Base-by-base conservation (phyloP, 805 yeast genomes). In the Schwanniomyces sp. region DNA sequence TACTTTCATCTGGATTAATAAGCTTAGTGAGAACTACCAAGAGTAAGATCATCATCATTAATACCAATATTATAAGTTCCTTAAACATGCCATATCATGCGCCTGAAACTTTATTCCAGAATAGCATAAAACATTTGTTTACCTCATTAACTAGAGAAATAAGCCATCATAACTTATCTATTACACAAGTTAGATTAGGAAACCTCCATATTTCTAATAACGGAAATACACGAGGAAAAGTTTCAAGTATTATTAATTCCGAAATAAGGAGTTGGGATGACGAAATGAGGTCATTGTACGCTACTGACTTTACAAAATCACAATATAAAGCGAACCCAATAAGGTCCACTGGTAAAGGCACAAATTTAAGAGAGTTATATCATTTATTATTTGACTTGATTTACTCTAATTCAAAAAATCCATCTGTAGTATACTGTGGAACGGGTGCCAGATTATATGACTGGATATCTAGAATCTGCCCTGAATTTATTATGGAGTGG, bases 41-140 rank as follows among this genome's bases (percentile, higher is more conserved):
- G 21, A 63, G 82, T 9, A 78, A 81, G 43, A 58, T 82, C 24
- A 66, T 85, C 24, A 58, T 81, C 18, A 56, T 85, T 14, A 72
- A 81, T 11, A 86, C 89, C 3, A 74, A 73, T 41, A 79, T 85
- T 43, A 73, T 81, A 25, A 74, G 84, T 40, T 64, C 79, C 2
- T 63, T 85, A 46, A 63, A 72, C 29, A 66, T 85, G 41, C 85
- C 87, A 6, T 85, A 79, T 67, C 87, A 85, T 59, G 78, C 84
- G 1, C 77, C 86, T 0, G 91, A 85, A 51, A 70, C 81, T 25
- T 58, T 84, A 30, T 75, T 78, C n/a, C 75, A 76, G 28, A 72
- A 72, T 32, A 69, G 80, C 2, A 49, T 84, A 27, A 65, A 62
- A 41, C 59, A 58, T 34, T 54, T 72, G 21, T 74, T 72, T 46